Percentiles rank a stretch among this genome's conserved stretches.
Conservation (phyloP, 2,329 filamentous ascomycete species). For the Venturia pyrina region DNA sequence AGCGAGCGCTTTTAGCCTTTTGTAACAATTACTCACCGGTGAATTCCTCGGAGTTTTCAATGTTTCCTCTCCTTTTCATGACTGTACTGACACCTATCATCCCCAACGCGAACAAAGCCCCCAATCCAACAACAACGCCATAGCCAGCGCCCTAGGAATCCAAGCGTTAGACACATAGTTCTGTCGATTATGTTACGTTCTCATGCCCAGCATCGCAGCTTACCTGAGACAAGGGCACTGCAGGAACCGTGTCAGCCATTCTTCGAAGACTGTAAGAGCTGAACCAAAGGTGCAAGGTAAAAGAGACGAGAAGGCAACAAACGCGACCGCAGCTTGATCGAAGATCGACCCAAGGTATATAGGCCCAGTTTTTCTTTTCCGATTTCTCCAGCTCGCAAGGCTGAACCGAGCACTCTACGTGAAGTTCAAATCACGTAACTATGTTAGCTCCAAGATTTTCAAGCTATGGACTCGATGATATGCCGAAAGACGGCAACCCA, state of each 20-base stretch:
- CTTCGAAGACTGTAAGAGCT: neutral
- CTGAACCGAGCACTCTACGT: neutral
- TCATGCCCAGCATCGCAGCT: neutral
- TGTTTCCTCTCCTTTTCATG: slow-evolving; percentile 21
- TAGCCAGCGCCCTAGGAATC: slow-evolving; percentile 7
- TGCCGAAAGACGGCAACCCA: neutral
- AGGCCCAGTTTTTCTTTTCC: neutral
- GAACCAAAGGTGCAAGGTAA: neutral
- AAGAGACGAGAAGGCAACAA: neutral
- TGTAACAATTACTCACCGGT: slow-evolving; percentile 27
- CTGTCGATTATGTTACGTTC: neutral
- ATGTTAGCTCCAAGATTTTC: neutral
- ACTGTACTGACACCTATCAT: slow-evolving; percentile 22
- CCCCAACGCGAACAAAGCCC: slow-evolving; percentile 10
- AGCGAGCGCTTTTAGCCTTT: slow-evolving; percentile 26
- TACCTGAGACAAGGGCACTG: slow-evolving; percentile 2
- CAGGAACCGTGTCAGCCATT: slow-evolving; percentile 5
- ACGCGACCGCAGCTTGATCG: neutral
- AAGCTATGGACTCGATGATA: neutral
- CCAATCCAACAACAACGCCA: slow-evolving; percentile 12
- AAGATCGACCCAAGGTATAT: neutral
- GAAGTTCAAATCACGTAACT: neutral
- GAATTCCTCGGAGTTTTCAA: slow-evolving; percentile 30
- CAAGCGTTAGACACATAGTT: neutral
- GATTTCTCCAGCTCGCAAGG: neutral